phyloP scores from a whole-genome alignment of 2,329 filamentous ascomycete species.

The Colletotrichum sp. region DNA sequence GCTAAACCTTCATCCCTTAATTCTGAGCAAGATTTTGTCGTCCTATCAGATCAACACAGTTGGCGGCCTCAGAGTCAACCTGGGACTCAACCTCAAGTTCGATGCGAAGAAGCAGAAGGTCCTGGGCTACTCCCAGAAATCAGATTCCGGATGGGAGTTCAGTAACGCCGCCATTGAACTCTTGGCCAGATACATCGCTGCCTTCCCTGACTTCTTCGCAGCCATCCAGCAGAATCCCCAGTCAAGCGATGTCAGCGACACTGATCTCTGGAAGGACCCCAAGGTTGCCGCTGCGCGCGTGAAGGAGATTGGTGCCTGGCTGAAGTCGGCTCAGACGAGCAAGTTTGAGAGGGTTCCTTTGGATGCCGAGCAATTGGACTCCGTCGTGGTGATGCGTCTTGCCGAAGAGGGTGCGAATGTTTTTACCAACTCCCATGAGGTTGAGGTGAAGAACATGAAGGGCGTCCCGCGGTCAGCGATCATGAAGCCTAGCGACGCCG shows the following conservation, averaged over 20 bases:
- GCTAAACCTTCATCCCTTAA: conserved; percentile 81
- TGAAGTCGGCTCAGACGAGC: conserved; percentile 90
- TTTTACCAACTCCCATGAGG: conserved; percentile 53
- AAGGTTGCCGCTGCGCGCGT: conserved; percentile 77
- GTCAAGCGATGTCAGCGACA: conserved; percentile 81
- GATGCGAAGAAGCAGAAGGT: conserved; percentile 96
- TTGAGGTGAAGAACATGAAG: conserved; percentile 71
- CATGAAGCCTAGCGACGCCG: conserved; percentile 93
- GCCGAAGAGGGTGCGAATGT: conserved; percentile 75
- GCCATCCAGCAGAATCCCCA: conserved; percentile 85
- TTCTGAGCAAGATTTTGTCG: conserved; percentile 94
- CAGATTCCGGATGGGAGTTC: conserved; percentile 91
- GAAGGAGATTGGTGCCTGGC: conserved; percentile 92
- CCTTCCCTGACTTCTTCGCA: conserved; percentile 94
- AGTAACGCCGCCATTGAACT: conserved; percentile 82
- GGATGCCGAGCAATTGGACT: conserved; percentile 95
- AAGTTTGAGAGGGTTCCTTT: conserved; percentile 95
- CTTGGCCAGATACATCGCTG: conserved; percentile 87
- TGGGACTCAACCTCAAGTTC: conserved; percentile 96
- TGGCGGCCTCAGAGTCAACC: conserved; percentile 82
- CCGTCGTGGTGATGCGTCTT: conserved; percentile 81
- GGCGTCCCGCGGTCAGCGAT: conserved; percentile 86
- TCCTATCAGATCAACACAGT: conserved; percentile 83
- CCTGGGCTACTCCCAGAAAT: conserved; percentile 90
- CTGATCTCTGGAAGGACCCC: conserved; percentile 80